Percentiles rank a stretch among this genome's conserved stretches.
These are phyloP conservation scores for Zygotorulaspora florentina DNA, from an alignment of 805 yeast genomes.

Conservation along the genomic window DNA sequence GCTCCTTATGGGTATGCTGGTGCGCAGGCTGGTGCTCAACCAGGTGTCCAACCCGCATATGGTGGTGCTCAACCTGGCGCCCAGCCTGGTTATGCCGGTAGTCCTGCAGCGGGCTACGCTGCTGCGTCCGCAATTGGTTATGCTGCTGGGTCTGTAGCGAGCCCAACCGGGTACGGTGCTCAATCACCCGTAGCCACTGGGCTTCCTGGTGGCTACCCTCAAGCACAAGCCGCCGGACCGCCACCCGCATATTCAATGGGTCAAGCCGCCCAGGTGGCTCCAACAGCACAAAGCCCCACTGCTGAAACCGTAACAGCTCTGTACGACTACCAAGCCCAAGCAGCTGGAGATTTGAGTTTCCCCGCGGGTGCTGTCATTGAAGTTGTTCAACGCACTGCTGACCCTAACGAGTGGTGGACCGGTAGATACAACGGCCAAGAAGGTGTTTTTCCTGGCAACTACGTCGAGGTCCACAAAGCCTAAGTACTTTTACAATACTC, in stretches of 20 bases:
- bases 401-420: slow-evolving; percentile 97
- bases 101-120: slow-evolving; percentile 21
- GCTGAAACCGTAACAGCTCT: slow-evolving; percentile 77
- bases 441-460: slow-evolving; percentile 95
- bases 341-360: slow-evolving; percentile 85
- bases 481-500: neutral
- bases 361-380: slow-evolving; percentile 85
- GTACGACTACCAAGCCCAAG: slow-evolving; percentile 89
- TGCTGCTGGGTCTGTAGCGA: slow-evolving; percentile 3
- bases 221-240: slow-evolving; percentile 12
- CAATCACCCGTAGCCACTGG: slow-evolving; percentile 4
- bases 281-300: slow-evolving; percentile 32
- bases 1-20: slow-evolving; percentile 21
- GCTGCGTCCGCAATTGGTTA: slow-evolving; percentile 1
- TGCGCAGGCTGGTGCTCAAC: slow-evolving; percentile 13
- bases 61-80: neutral
- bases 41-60: neutral
- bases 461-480: slow-evolving; percentile 64
- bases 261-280: slow-evolving; percentile 24
- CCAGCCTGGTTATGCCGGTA: slow-evolving; percentile 2
- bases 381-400: slow-evolving; percentile 74
- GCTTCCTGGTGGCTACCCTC: slow-evolving; percentile 9
- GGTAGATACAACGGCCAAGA: slow-evolving; percentile 78
- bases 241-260: slow-evolving; percentile 16
- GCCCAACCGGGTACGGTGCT: slow-evolving; percentile 7